These are phyloP conservation scores for Arxiozyma telluris DNA, from an alignment of 1,139 yeast species.

Conservation along the genomic window DNA sequence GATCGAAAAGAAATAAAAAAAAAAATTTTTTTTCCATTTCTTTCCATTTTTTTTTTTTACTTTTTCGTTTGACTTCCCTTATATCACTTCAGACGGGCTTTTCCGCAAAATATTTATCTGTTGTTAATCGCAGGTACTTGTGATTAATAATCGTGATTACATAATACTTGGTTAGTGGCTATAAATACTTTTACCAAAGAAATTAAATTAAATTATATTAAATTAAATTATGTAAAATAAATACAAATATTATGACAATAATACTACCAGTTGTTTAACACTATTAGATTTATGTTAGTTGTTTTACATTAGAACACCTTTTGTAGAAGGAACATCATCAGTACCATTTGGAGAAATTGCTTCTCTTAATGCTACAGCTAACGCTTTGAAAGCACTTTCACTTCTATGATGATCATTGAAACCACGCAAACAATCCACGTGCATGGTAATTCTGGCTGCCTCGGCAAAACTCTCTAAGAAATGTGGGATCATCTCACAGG, in stretches of 20 bases:
- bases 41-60: too few species aligned
- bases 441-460: constrained; percentile 81
- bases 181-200: too few species aligned
- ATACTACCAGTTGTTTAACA: too few species aligned
- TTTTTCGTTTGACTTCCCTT: not conserved
- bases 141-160: not conserved
- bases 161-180: too few species aligned
- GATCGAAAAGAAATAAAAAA: too few species aligned
- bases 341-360: constrained; percentile 78
- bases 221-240: too few species aligned
- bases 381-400: constrained; percentile 91
- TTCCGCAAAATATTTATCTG: not conserved
- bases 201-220: too few species aligned
- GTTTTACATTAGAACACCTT: constrained; percentile 60
- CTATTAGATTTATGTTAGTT: not conserved
- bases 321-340: constrained; percentile 89
- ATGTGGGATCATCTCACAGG: constrained; percentile 96
- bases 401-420: constrained; percentile 93
- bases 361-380: constrained; percentile 85
- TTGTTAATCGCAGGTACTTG: too few species aligned
- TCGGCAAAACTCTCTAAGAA: constrained; percentile 90
- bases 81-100: not conserved
- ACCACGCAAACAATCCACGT: constrained; percentile 90
- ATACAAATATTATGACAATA: too few species aligned
- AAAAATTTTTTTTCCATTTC: too few species aligned